phyloP scores from a whole-genome alignment of 1,284 basidiomycete genomes.

The Tilletia indica region DNA sequence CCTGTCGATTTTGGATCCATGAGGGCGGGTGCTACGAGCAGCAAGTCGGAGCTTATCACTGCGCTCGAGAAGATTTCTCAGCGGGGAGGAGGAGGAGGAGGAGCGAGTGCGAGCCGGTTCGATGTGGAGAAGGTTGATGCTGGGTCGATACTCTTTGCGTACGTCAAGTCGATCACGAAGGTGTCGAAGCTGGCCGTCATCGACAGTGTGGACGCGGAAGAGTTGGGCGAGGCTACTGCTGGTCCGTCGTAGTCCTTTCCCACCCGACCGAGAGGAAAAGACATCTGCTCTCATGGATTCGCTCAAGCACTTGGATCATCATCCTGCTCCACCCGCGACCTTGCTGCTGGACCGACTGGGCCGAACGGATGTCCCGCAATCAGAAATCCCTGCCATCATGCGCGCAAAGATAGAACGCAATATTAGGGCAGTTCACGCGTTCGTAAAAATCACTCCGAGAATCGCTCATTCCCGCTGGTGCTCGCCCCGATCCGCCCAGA shows the following conservation, averaged over 20 bases:
- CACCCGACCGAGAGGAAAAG: not conserved
- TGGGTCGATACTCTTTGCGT: slow-evolving; percentile 36
- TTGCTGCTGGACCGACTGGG: too few relatives aligned
- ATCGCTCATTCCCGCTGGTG: too few relatives aligned
- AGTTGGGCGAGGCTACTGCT: not conserved
- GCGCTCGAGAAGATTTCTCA: slow-evolving; percentile 24
- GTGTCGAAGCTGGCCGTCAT: not conserved
- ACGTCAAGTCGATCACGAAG: slow-evolving; percentile 24
- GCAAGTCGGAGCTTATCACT: slow-evolving; percentile 26
- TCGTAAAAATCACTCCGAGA: too few relatives aligned
- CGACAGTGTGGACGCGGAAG: not conserved
- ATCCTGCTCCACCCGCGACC: too few relatives aligned
- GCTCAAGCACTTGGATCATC: not conserved
- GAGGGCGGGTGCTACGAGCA: not conserved
- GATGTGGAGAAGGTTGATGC: slow-evolving; percentile 26
- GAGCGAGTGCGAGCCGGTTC: slow-evolving; percentile 16
- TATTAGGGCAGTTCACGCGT: too few relatives aligned
- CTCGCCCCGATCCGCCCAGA: too few relatives aligned
- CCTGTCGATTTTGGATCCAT: slow-evolving; percentile 21
- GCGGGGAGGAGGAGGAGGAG: slow-evolving; percentile 11
- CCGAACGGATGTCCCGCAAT: too few relatives aligned
- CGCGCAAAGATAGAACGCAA: too few relatives aligned
- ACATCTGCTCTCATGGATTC: not conserved
- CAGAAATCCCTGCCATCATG: too few relatives aligned
- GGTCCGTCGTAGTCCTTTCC: not conserved